Percentiles rank a stretch among this genome's conserved stretches.
Conservation (phyloP, 352 stramenopile genomes). For the Pythium catenulatum region DNA sequence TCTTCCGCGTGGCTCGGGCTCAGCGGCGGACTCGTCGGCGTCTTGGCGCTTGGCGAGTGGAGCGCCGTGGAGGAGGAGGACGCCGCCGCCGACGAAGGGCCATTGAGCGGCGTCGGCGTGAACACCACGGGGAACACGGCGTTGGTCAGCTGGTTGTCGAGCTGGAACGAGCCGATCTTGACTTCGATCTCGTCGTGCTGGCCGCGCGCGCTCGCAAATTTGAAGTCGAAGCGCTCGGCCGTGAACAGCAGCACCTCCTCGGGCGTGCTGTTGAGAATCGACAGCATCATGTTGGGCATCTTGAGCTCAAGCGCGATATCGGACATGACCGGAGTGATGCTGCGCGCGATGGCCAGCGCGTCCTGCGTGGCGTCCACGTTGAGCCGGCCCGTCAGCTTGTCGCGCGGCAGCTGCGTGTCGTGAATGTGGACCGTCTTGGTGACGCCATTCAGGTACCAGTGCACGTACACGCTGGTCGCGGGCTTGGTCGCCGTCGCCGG, state of each 20-base stretch:
- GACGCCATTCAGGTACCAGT: constrained; percentile 89
- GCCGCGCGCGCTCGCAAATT: constrained; percentile 79
- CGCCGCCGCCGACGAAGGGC: too few species aligned
- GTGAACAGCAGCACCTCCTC: constrained; percentile 89
- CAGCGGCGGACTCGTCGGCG: constrained; percentile 18
- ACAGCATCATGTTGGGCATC: constrained; percentile 83
- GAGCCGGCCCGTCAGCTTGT: constrained; percentile 84
- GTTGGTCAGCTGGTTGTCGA: constrained; percentile 88
- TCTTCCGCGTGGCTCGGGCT: constrained; percentile 32
- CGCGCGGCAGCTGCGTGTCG: constrained; percentile 75
- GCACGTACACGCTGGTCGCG: constrained; percentile 73
- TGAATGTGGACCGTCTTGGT: constrained; percentile 92
- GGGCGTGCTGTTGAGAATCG: constrained; percentile 83
- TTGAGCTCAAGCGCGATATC: constrained; percentile 77
- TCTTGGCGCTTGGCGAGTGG: constrained; percentile 48
- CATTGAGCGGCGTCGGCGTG: constrained; percentile 78
- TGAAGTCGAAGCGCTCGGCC: constrained; percentile 80
- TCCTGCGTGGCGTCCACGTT: constrained; percentile 21
- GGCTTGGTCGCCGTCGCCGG: constrained; percentile 64
- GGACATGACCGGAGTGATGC: constrained; percentile 66
- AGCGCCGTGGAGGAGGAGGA: constrained; percentile 39
- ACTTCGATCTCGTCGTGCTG: constrained; percentile 91
- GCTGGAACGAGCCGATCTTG: constrained; percentile 89
- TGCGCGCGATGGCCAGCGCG: not conserved
- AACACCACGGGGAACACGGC: constrained; percentile 92